Evolutionary conservation across 768 basidiomycete species (phyloP).

Genomic region (Tylopilus intermedius): DNA sequence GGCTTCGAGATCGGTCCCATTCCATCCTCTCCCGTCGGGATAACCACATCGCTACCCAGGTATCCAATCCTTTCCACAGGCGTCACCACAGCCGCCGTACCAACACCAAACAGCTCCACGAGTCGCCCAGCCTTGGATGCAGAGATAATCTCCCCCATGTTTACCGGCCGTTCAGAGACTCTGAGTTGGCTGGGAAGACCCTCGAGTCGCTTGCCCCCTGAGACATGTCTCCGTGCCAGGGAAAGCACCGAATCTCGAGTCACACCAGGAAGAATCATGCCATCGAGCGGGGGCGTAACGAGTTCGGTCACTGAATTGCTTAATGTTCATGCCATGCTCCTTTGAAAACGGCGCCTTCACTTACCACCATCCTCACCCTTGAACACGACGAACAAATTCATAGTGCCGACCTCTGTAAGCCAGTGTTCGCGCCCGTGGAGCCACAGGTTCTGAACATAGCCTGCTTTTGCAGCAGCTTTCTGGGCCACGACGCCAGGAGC

Average conservation of each 20-base stretch:
- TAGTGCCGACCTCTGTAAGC: conserved; percentile 74
- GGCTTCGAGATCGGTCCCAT: conserved; percentile 64
- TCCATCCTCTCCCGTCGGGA: conserved; percentile 62
- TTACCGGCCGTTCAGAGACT: conserved; percentile 66
- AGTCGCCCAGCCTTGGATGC: conserved; percentile 39
- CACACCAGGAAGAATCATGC: conserved; percentile 65
- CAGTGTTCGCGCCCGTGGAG: conserved; percentile 61
- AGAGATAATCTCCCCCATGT: conserved; percentile 68
- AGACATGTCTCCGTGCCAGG: conserved; percentile 54
- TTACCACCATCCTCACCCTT: conserved; percentile 61
- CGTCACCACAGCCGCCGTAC: conserved; percentile 51
- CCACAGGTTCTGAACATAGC: conserved; percentile 90
- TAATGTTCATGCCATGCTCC: not conserved
- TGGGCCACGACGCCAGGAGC: conserved; percentile 86
- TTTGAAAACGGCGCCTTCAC: conserved; percentile 10
- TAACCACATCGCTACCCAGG: conserved; percentile 46
- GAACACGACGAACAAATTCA: conserved; percentile 88
- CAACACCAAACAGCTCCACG: conserved; percentile 48
- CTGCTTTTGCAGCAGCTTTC: conserved; percentile 63
- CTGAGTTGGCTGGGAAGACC: conserved; percentile 52
- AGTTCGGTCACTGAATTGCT: conserved; percentile 43
- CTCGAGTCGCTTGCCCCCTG: conserved; percentile 40
- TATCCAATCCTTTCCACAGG: conserved; percentile 56
- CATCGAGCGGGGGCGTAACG: conserved; percentile 61
- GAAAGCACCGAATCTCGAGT: conserved; percentile 51